These are phyloP conservation scores for Tricholoma saponaceum DNA, from an alignment of 768 basidiomycete species.

Conservation along the genomic window DNA sequence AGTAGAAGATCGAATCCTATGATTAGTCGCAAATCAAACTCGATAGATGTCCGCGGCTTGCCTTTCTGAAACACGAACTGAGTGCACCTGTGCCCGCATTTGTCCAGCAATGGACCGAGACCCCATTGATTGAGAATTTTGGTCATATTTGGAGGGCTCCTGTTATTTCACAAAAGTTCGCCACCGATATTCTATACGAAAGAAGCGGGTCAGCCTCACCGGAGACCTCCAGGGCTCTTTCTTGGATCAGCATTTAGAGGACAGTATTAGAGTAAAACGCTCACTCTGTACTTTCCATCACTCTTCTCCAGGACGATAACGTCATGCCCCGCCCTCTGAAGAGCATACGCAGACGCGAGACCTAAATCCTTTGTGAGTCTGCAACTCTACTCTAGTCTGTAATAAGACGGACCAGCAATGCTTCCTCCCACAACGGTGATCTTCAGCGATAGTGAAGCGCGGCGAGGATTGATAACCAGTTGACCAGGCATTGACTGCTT, in stretches of 20 bases:
- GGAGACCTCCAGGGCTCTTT: conserved; percentile 39
- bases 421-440: conserved; percentile 43
- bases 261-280: conserved; percentile 7
- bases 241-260: neutral
- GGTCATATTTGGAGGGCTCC: conserved; percentile 54
- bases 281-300: conserved; percentile 37
- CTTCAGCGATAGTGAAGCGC: conserved; percentile 25
- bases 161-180: conserved; percentile 6
- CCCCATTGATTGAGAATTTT: conserved; percentile 55
- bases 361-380: conserved; percentile 27
- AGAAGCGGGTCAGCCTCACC: conserved; percentile 17
- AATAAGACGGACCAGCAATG: conserved; percentile 31
- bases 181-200: neutral
- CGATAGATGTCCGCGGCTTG: conserved; percentile 2
- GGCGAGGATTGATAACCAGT: conserved; percentile 17
- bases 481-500: conserved; percentile 26
- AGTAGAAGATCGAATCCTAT: neutral
- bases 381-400: neutral
- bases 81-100: conserved; percentile 30
- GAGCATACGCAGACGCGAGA: conserved; percentile 49
- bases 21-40: neutral
- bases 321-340: conserved; percentile 54
- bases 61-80: conserved; percentile 27
- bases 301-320: conserved; percentile 55
- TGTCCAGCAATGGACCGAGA: conserved; percentile 37